Base-by-base conservation (phyloP, 768 basidiomycete genomes). In the Paxillus ammoniavirescens region DNA sequence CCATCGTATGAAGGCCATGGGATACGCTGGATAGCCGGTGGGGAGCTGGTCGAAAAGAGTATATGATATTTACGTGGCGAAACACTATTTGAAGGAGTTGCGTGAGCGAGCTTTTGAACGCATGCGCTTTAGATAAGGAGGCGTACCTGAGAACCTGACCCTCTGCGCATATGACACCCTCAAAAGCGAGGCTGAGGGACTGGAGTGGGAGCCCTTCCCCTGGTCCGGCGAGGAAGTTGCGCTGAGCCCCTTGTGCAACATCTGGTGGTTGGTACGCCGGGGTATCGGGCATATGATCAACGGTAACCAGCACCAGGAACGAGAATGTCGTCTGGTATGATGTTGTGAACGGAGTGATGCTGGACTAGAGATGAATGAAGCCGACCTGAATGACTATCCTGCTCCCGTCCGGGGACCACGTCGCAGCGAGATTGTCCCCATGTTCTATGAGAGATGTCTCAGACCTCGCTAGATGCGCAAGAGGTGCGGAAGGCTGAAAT, bases 361-460 rank as follows among this genome's bases (percentile, higher is more conserved):
- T 45, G 15, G 33, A 42, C 38, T 38, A 15, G 17, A 35, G n/a
- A 50, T 31, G 49, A 40, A 42, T 17, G 21, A 17, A 6, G 69
- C 84, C 50, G 53, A 90, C 94, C 72, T 89, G 83, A 18, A 98
- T 80, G 49, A 94, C 82, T 45, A 98, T 82, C 60, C 84, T 78
- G 61, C 77, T 77, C 33, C 89, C 87, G 66, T 94, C 92, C 49
- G 86, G 85, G 15, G 93, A 84, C 93, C 94, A 98, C 62, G 83
- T 80, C 12, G 82, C 82, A 49, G 79, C 72, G 17, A 77, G 56
- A 60, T 93, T 96, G 62, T 85, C 81, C n/a, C 94, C 94, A 66
- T 95, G 93, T 54, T 90, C 86, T 50, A 79, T 69, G 37, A 96
- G 74, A 15, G 92, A 95, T 2, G 82, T 81, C 7, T 84, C 75